Percentiles rank a stretch among this genome's conserved stretches.
Evolutionary conservation across 805 yeast species (phyloP).

Genomic region (Wickerhamiella qilinensis): DNA sequence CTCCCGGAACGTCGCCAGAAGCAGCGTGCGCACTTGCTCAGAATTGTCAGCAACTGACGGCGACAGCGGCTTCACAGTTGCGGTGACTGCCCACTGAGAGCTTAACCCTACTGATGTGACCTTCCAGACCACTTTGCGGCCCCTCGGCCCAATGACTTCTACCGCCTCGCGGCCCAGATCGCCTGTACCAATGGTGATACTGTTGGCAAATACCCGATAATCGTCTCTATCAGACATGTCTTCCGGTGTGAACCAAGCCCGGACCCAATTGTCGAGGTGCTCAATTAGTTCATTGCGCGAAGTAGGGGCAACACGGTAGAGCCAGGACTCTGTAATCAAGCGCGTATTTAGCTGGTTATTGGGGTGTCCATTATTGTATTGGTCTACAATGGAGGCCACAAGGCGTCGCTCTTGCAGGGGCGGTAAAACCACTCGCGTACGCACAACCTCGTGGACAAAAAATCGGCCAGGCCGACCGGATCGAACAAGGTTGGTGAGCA

Average conservation of each 20-base stretch:
- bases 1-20: background rate
- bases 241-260: too few species aligned
- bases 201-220: background rate
- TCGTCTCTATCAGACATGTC: background rate
- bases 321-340: background rate
- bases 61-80: background rate
- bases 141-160: background rate
- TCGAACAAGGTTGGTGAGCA: slow-evolving; percentile 6
- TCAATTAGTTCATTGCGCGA: slow-evolving; percentile 4
- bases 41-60: background rate
- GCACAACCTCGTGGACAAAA: slow-evolving; percentile 2
- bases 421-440: slow-evolving; percentile 2
- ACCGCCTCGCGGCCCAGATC: slow-evolving; percentile 1
- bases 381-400: slow-evolving; percentile 5
- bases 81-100: background rate
- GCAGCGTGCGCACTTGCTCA: background rate
- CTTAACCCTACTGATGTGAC: background rate
- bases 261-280: too few species aligned
- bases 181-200: slow-evolving; percentile 3
- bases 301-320: background rate
- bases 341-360: background rate
- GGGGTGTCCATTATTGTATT: background rate
- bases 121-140: background rate
- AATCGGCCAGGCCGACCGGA: slow-evolving; percentile 4
- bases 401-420: slow-evolving; percentile 11